Evolutionary conservation across 768 basidiomycete genomes (phyloP).

Genomic region (Pholiota molesta): DNA sequence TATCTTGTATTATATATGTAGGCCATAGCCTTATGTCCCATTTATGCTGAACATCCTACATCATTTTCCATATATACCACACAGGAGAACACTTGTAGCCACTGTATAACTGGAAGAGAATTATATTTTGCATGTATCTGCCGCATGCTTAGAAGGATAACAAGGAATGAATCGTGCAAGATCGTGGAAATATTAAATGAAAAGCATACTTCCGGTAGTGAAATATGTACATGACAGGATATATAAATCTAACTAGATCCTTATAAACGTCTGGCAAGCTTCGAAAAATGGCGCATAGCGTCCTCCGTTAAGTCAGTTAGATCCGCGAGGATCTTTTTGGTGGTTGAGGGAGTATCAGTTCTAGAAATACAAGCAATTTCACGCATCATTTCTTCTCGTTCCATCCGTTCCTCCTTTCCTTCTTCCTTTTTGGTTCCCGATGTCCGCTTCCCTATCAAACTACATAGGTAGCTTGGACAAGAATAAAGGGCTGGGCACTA

Average conservation of each 20-base stretch:
- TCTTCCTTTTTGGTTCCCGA: neutral
- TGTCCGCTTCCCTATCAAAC: neutral
- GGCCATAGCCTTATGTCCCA: too few species aligned
- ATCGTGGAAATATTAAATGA: neutral
- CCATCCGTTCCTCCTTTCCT: neutral
- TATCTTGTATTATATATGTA: neutral
- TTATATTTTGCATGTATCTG: too few species aligned
- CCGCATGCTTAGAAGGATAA: too few species aligned
- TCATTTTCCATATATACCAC: too few species aligned
- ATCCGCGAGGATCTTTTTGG: conserved; percentile 17
- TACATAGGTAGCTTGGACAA: neutral
- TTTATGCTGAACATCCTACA: too few species aligned
- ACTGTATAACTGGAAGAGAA: too few species aligned
- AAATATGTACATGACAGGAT: conserved; percentile 10
- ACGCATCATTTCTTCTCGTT: conserved; percentile 4
- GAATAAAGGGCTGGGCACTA: neutral
- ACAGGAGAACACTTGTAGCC: too few species aligned
- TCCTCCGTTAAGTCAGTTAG: conserved; percentile 8
- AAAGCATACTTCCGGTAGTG: neutral
- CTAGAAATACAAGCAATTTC: conserved; percentile 11
- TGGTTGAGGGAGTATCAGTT: neutral
- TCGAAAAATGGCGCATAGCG: neutral
- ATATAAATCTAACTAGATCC: conserved; percentile 10
- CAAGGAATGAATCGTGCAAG: neutral
- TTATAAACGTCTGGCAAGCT: neutral